A percentile compares a stretch with the other conserved stretches of the same genome.
These are phyloP conservation scores for Plectosphaerella sp. DNA, from an alignment of 2,329 filamentous ascomycete species.

Conservation along the genomic window DNA sequence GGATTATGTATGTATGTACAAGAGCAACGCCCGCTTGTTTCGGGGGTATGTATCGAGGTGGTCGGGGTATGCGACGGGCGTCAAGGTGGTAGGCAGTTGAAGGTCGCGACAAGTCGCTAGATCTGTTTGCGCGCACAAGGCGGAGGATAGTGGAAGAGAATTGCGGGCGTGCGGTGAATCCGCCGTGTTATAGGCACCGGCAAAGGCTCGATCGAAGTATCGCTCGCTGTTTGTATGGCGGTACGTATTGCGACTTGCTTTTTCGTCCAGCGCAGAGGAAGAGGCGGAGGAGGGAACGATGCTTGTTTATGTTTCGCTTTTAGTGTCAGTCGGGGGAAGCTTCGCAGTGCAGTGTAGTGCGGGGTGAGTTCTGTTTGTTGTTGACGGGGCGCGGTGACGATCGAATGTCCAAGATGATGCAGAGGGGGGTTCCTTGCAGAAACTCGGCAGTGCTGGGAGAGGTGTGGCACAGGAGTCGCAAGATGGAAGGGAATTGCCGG, in stretches of 20 bases:
- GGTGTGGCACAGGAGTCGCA: neutral
- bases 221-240: neutral
- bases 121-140: no score
- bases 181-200: no score
- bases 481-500: neutral
- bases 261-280: neutral
- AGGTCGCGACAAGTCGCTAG: no score
- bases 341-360: neutral
- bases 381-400: neutral
- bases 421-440: neutral
- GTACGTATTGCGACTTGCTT: neutral
- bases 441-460: neutral
- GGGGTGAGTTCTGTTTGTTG: neutral
- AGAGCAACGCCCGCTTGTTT: no score
- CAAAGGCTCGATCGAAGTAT: no score
- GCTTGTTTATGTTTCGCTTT: conserved; percentile 1
- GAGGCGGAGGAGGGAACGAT: neutral
- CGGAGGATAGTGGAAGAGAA: no score
- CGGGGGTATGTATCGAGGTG: no score
- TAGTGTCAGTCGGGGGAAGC: no score
- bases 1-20: no score
- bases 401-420: neutral
- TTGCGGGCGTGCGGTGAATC: no score
- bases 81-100: no score
- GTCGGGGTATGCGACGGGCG: no score